phyloP scores from a whole-genome alignment of 768 basidiomycete species.

The Lactifluus subvellereus region DNA sequence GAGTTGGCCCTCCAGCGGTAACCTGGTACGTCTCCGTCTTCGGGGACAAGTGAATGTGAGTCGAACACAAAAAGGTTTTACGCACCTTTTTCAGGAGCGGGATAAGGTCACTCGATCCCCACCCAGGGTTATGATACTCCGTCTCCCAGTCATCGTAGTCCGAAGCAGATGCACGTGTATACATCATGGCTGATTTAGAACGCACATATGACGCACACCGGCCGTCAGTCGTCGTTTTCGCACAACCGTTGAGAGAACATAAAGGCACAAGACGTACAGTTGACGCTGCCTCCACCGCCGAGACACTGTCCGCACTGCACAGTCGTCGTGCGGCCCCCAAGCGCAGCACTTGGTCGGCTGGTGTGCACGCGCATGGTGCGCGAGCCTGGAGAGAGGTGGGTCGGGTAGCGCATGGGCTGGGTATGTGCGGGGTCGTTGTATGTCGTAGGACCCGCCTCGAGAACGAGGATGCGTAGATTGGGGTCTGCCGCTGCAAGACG shows the following conservation, averaged over 20 bases:
- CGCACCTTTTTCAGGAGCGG: slow-evolving; percentile 53
- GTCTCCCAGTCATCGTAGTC: slow-evolving; percentile 63
- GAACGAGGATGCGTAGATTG: slow-evolving; percentile 48
- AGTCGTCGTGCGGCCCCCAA: slow-evolving; percentile 40
- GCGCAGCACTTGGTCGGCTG: slow-evolving; percentile 37
- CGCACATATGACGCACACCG: not conserved
- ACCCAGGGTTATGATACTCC: slow-evolving; percentile 48
- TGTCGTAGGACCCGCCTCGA: slow-evolving; percentile 55
- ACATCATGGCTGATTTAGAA: slow-evolving; percentile 33
- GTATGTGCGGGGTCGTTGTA: slow-evolving; percentile 41
- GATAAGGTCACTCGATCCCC: slow-evolving; percentile 52
- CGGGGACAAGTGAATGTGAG: not conserved
- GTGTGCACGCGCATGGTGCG: slow-evolving; percentile 42
- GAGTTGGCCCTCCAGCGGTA: slow-evolving; percentile 31
- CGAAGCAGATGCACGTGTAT: slow-evolving; percentile 52
- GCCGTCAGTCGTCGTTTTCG: not conserved
- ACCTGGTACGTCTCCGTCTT: slow-evolving; percentile 39
- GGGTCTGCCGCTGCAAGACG: slow-evolving; percentile 51
- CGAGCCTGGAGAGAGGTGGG: slow-evolving; percentile 36
- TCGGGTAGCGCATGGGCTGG: slow-evolving; percentile 49
- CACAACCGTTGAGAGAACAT: not conserved
- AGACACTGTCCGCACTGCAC: slow-evolving; percentile 46
- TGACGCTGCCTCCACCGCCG: slow-evolving; percentile 59
- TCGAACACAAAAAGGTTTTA: not conserved
- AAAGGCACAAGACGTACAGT: slow-evolving; percentile 32